Evolutionary conservation across 2,329 filamentous ascomycete species (phyloP), one percentile per base, ranked within the genome.

Genomic region (Exophiala phaeomuriformis): DNA sequence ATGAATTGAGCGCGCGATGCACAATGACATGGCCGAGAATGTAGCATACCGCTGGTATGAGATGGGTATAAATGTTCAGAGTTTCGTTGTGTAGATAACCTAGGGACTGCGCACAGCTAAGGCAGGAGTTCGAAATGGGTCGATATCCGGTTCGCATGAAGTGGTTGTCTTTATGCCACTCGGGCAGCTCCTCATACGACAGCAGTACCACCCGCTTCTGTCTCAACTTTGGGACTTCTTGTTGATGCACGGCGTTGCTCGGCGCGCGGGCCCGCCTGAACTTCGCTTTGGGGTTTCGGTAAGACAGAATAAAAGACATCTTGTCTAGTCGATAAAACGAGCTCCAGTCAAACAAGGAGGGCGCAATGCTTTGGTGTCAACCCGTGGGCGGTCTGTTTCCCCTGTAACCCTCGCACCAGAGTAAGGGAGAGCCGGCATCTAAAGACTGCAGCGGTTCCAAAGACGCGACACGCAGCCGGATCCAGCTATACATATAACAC

Each of bases 141-240:
- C 74, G 72, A 58, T 77, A 77, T 27, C 72, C 72, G 4, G 65
- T 63, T 29, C 64, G 63, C 49, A 76, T 72, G 57, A 67, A 71
- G 5, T 64, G 59, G 55, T 75, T 76, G 56, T 72, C 67, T 53
- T 70, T 67, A 50, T 69, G 67, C 73, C 74, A 77, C 44, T 62
- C 58, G 1, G 74, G 73, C 3, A 75, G 58, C 19, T 72, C 66
- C 37, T 69, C 55, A 55, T 64, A 68, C 3, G 49, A 64, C 19
- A 69, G 57, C 5, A 71, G 65, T 19, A 44, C 36, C 7, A 35
- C 31, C 12, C 45, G 43, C 27, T 51, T 47, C 33, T 49, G 46
- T 31, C 37, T 46, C 8, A 49, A 45, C 27, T 52, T 47, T 10
- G 51, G n/a, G 3, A 47, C 32, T 32, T 59, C 43, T 28, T 61